phyloP scores from a whole-genome alignment of 1,139 yeast species.

The Geotrichum phurueaensis region DNA sequence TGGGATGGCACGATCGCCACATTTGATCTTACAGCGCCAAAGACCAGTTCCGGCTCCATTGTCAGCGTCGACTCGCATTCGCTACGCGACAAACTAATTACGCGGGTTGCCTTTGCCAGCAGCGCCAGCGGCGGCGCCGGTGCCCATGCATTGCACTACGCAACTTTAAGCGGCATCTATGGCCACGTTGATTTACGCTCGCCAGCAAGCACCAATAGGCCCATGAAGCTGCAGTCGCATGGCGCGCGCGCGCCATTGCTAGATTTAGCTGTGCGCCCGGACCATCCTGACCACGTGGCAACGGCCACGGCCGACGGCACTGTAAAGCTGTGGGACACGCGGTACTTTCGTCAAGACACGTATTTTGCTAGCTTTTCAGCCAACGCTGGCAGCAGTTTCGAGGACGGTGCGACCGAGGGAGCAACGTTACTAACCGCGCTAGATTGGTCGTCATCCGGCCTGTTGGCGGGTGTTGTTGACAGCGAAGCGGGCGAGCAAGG shows the following conservation, averaged over 20 bases:
- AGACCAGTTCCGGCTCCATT: not conserved
- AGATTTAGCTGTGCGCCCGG: not conserved
- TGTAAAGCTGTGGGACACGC: constrained; percentile 72
- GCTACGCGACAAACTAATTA: not conserved
- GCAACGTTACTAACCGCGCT: not conserved
- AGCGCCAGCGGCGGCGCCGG: not conserved
- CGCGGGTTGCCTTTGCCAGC: not conserved
- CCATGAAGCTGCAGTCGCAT: not conserved
- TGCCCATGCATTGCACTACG: not conserved
- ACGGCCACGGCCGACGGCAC: constrained; percentile 83
- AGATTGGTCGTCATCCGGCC: not conserved
- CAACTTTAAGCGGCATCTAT: not conserved
- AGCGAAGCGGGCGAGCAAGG: not conserved
- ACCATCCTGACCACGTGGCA: constrained; percentile 45
- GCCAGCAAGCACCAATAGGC: not conserved
- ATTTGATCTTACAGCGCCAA: not conserved
- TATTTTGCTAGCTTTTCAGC: not conserved
- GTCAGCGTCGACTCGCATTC: not conserved
- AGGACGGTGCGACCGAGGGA: not conserved
- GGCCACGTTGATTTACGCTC: not conserved
- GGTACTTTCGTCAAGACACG: not conserved
- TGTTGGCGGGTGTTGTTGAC: not conserved
- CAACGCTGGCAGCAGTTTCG: not conserved
- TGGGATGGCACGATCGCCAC: constrained; percentile 3
- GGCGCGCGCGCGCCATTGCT: not conserved